A percentile compares a stretch with the other conserved stretches of the same genome.
Conservation (phyloP, 371 early-diverging fungal genomes). For the Actinomortierella wolfii region DNA sequence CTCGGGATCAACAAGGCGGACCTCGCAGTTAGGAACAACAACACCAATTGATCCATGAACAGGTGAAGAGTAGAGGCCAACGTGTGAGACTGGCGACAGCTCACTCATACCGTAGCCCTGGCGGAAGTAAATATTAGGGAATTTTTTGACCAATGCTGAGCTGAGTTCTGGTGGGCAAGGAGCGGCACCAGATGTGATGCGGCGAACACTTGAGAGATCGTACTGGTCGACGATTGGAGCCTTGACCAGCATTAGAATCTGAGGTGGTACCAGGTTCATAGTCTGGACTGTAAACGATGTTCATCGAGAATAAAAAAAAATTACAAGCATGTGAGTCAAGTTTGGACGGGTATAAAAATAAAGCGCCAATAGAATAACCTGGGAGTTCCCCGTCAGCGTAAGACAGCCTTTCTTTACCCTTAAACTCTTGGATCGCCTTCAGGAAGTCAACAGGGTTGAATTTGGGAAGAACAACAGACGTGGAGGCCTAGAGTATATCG, state of each 20-base stretch:
- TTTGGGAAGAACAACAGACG: slow-evolving; percentile 62
- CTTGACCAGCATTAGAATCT: slow-evolving; percentile 64
- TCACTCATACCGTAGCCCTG: slow-evolving; percentile 84
- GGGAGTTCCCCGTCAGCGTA: slow-evolving; percentile 50
- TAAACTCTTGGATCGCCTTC: slow-evolving; percentile 55
- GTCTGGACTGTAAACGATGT: slow-evolving; percentile 46
- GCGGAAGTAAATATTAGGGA: slow-evolving; percentile 56
- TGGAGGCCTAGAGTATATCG: slow-evolving; percentile 18
- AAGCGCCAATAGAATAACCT: too few relatives aligned
- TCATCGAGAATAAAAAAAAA: not conserved
- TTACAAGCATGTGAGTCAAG: too few relatives aligned
- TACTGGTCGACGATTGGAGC: slow-evolving; percentile 66
- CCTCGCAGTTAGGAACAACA: slow-evolving; percentile 62
- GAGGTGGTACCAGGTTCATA: slow-evolving; percentile 79
- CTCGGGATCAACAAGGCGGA: slow-evolving; percentile 41
- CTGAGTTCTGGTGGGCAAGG: slow-evolving; percentile 69
- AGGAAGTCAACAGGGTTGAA: slow-evolving; percentile 70
- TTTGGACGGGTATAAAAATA: too few relatives aligned
- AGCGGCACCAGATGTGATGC: slow-evolving; percentile 78
- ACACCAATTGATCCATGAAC: slow-evolving; percentile 68
- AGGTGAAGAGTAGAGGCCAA: slow-evolving; percentile 14
- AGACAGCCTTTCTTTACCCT: slow-evolving; percentile 40
- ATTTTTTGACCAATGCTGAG: slow-evolving; percentile 49
- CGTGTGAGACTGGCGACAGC: slow-evolving; percentile 48
- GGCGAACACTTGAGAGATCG: slow-evolving; percentile 64